Conservation (phyloP, 108 stramenopile species). For the Seminavis robusta region DNA sequence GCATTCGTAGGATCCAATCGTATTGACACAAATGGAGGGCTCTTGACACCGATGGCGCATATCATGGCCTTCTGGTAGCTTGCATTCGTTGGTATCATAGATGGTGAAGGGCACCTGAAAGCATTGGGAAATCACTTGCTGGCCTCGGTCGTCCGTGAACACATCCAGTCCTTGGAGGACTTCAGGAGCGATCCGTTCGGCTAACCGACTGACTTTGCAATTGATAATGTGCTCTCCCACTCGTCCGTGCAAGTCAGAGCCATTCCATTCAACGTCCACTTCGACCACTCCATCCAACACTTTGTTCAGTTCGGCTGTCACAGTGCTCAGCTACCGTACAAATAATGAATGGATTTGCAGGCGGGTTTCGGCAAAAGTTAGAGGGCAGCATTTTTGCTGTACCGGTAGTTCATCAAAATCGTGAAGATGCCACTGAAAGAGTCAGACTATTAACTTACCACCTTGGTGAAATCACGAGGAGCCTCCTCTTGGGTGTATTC, state of each 20-base stretch:
- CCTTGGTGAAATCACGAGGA: conserved; percentile 77
- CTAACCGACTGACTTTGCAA: conserved; percentile 71
- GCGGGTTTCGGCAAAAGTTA: not conserved
- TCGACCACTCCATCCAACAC: conserved; percentile 80
- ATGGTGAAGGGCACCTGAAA: conserved; percentile 87
- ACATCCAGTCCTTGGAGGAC: conserved; percentile 2
- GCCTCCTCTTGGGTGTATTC: conserved; percentile 80
- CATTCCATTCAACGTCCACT: conserved; percentile 82
- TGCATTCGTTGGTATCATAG: conserved; percentile 87
- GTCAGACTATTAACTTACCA: conserved; percentile 56
- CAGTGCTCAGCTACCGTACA: conserved; percentile 66
- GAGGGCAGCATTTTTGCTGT: too few species aligned
- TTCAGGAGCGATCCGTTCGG: conserved; percentile 12
- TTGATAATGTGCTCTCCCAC: conserved; percentile 78
- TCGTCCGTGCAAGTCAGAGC: conserved; percentile 72
- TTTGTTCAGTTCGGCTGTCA: conserved; percentile 72
- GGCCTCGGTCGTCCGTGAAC: conserved; percentile 31
- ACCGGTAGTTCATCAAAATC: too few species aligned
- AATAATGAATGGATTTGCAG: not conserved
- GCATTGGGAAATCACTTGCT: conserved; percentile 62
- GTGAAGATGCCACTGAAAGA: too few species aligned
- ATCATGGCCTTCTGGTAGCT: conserved; percentile 50
- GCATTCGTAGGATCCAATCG: conserved; percentile 89
- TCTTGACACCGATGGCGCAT: conserved; percentile 77
- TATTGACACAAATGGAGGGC: conserved; percentile 80